A percentile compares a stretch with the other conserved stretches of the same genome.
Evolutionary conservation across 805 yeast species (phyloP).

Genomic region (Candida ficus): DNA sequence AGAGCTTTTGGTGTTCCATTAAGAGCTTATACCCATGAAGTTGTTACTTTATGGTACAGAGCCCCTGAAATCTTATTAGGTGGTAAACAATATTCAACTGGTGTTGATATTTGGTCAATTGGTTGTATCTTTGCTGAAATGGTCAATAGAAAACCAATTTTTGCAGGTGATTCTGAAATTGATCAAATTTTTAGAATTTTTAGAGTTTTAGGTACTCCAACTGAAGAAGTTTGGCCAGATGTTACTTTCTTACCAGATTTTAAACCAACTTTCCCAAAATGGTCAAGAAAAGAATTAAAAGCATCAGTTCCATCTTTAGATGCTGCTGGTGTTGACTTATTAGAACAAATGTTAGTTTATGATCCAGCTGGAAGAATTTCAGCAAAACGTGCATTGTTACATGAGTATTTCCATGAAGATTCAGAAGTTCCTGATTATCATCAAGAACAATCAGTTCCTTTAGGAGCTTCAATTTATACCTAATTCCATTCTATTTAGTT

Average conservation of each 20-base stretch:
- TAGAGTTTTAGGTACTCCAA: constrained; percentile 90
- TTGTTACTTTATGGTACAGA: constrained; percentile 95
- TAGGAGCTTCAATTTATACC: constrained; percentile 26
- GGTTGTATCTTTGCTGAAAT: constrained; percentile 98
- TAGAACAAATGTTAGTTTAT: constrained; percentile 73
- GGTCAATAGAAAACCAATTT: constrained; percentile 91
- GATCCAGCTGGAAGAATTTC: constrained; percentile 93
- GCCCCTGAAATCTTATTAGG: constrained; percentile 95
- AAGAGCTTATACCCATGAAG: constrained; percentile 96
- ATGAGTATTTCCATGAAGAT: constrained; percentile 77
- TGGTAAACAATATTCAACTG: constrained; percentile 95
- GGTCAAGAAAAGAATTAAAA: constrained; percentile 71
- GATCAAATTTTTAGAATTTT: constrained; percentile 95
- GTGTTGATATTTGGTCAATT: constrained; percentile 98
- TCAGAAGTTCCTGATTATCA: constrained; percentile 22
- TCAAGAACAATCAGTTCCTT: constrained; percentile 24
- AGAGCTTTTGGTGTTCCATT: constrained; percentile 97
- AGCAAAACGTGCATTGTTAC: constrained; percentile 87
- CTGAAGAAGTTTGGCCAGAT: constrained; percentile 92
- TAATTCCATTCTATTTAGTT: constrained; percentile 3
- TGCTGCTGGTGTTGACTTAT: constrained; percentile 74
- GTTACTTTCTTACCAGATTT: constrained; percentile 87
- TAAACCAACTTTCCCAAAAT: constrained; percentile 88
- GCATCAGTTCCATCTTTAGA: constrained; percentile 76
- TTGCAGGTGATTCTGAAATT: constrained; percentile 97